Base-by-base conservation (phyloP, 1,284 basidiomycete species). In the Bjerkandera adusta region DNA sequence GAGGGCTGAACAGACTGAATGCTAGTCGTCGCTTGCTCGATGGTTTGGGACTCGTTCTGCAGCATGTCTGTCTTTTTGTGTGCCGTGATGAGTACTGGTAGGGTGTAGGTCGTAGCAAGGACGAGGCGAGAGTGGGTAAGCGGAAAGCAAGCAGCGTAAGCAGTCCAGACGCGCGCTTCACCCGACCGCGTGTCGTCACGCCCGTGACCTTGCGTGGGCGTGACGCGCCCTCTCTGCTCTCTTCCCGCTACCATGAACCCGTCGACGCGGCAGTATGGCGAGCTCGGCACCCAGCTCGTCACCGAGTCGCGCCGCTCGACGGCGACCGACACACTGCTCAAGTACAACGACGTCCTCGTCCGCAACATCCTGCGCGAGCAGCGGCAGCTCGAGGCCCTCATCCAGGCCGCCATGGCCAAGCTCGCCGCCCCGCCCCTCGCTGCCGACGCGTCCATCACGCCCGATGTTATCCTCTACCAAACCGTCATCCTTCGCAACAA, bases 321-420 rank as follows among this genome's bases (percentile, higher is more conserved):
- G 0, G 80, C 85, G 34, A 86, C 89, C 0, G 86, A 92, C 55
- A 85, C 86, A 2, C 75, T 98, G 16, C 78, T 92, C 50, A 96
- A 96, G 57, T 98, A 98, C 77, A 93, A 95, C 66, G 89, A 94
- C 62, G 75, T 82, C 41, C 81, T 92, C 55, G 88, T 98, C 29
- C 85, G 94, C 43, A 76, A 83, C 33, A 78, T 97, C 63, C 78
- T 92, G 54, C 83, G 95, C 54, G 96, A 98, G 65, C 92, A 94
- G 50, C 89, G 93, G 58, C 89, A 91, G 59, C 84, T 97, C 54
- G 90, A 90, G 62, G 75, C 72, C 50, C 76, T 79, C 48, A 72
- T 81, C 48, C 62, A 75, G 54, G 58, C 68, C 24, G 64, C 78
- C 37, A 63, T 73, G 51, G 60, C 52, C 56, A 60, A 68, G 45